Percentiles rank a stretch among this genome's conserved stretches.
Conservation (phyloP, 1,284 basidiomycete genomes). For the Trichosporon inkin region DNA sequence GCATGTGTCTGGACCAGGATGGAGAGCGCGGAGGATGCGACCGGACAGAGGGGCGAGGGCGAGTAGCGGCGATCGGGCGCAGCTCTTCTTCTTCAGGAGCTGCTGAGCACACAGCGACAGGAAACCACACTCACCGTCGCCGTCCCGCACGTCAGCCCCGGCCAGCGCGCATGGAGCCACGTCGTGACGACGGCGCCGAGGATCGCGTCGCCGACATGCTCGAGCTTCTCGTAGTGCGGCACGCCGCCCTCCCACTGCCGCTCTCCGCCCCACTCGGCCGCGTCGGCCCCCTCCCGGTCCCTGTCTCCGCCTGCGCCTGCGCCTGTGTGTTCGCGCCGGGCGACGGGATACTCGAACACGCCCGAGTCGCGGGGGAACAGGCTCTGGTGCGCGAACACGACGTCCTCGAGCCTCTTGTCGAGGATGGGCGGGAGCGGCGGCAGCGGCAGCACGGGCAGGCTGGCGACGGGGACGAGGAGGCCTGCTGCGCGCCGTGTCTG, state of each 20-base stretch:
- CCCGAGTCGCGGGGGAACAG: slow-evolving; percentile 31
- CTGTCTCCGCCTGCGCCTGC: too few species aligned
- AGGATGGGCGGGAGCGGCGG: slow-evolving; percentile 39
- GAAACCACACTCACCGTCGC: slow-evolving; percentile 44
- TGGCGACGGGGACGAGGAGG: slow-evolving; percentile 40
- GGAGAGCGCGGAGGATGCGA: too few species aligned
- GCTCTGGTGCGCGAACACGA: slow-evolving; percentile 37
- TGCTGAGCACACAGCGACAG: too few species aligned
- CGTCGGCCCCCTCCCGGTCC: not conserved
- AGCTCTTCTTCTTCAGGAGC: too few species aligned
- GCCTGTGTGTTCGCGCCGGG: slow-evolving; percentile 8
- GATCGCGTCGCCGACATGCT: slow-evolving; percentile 46
- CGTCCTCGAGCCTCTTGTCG: slow-evolving; percentile 32
- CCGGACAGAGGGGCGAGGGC: too few species aligned
- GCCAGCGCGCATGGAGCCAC: slow-evolving; percentile 44
- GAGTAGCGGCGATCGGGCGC: too few species aligned
- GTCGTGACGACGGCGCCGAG: slow-evolving; percentile 46
- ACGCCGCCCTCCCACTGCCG: slow-evolving; percentile 9
- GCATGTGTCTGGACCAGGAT: too few species aligned
- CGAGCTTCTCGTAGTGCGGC: slow-evolving; percentile 45
- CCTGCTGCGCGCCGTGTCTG: not conserved
- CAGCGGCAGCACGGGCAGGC: slow-evolving; percentile 39
- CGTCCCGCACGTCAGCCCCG: slow-evolving; percentile 38
- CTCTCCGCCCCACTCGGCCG: not conserved
- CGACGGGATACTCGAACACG: slow-evolving; percentile 35